Evolutionary conservation across 139 green algal species (phyloP).

Genomic region (Closterium sp.): DNA sequence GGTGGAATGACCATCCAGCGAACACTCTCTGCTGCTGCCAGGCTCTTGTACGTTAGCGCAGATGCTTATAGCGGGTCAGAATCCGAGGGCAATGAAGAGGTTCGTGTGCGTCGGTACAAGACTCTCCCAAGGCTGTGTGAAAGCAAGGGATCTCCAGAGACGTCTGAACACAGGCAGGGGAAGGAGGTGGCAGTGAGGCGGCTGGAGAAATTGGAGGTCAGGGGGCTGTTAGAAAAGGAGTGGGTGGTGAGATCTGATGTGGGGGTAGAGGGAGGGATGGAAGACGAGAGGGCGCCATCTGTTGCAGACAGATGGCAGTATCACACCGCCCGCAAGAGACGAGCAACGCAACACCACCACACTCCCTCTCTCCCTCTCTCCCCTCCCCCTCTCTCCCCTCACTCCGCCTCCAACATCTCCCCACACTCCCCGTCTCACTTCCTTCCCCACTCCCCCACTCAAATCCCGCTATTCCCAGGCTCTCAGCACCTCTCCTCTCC

Average conservation of each 20-base stretch:
- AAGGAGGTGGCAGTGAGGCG: no score
- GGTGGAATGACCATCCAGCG: not conserved
- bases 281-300: no score
- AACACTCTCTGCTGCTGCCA: not conserved
- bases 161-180: no score
- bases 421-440: not conserved
- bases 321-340: not conserved
- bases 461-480: not conserved
- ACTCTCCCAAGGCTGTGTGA: no score
- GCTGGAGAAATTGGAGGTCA: not conserved
- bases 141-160: no score
- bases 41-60: not conserved
- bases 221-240: no score
- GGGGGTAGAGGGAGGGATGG: no score
- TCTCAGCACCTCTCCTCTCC: not conserved
- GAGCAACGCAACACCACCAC: not conserved
- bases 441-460: not conserved
- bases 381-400: not conserved
- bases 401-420: not conserved
- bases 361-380: not conserved
- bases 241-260: no score
- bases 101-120: no score
- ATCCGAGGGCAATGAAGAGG: not conserved
- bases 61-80: not conserved
- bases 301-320: not conserved